These are phyloP conservation scores for Fusarium papillatum DNA, from an alignment of 2,329 filamentous ascomycete genomes.

Conservation along the genomic window DNA sequence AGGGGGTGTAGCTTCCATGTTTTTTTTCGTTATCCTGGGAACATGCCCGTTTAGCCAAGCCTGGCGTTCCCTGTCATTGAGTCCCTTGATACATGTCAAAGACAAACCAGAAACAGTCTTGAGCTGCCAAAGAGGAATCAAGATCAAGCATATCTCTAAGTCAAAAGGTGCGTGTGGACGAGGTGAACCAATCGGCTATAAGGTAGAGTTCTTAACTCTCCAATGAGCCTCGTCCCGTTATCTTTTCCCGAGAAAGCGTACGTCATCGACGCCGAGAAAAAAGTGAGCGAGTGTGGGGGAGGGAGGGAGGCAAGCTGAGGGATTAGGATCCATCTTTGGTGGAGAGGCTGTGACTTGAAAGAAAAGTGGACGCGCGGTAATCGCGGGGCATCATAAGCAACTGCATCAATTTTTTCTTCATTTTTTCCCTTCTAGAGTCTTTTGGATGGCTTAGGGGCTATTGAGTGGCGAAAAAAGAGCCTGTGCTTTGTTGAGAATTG, in stretches of 20 bases:
- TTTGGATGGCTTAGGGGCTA: slow-evolving; percentile 27
- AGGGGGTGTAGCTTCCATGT: not conserved
- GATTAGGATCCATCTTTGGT: slow-evolving; percentile 1
- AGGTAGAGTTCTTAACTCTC: slow-evolving; percentile 8
- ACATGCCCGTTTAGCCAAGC: slow-evolving; percentile 26
- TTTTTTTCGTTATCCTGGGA: not conserved
- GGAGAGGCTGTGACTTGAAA: slow-evolving; percentile 9
- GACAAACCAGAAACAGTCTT: not conserved
- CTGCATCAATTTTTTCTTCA: not conserved
- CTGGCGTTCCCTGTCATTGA: slow-evolving; percentile 1
- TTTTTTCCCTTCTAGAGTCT: not conserved
- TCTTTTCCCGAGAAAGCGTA: slow-evolving; percentile 17
- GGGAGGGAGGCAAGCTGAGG: not conserved
- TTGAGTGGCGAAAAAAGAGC: slow-evolving; percentile 25
- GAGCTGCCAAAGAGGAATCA: not conserved
- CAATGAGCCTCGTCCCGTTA: slow-evolving; percentile 4
- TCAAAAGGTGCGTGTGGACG: not conserved
- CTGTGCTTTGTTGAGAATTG: not conserved
- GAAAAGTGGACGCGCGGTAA: slow-evolving; percentile 29
- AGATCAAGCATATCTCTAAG: not conserved
- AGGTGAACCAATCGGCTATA: slow-evolving; percentile 26
- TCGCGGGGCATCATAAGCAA: slow-evolving; percentile 24
- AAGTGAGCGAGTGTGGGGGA: slow-evolving; percentile 30
- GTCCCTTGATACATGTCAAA: not conserved
- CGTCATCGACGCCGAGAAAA: slow-evolving; percentile 26